phyloP scores from a whole-genome alignment of 768 basidiomycete species.

The Rhizopogon rudus region DNA sequence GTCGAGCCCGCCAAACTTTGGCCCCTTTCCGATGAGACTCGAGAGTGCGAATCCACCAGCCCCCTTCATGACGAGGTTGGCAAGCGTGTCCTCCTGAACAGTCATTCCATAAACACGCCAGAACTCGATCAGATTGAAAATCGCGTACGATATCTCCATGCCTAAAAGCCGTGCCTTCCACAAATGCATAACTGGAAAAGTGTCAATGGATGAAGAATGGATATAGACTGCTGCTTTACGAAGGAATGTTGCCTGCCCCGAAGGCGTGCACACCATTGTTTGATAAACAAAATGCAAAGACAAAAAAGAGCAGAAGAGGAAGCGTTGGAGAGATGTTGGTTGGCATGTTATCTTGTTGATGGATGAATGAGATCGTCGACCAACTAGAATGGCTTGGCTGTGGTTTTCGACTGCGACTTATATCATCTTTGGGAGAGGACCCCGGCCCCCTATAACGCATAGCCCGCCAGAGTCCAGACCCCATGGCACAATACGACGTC shows the following conservation, averaged over 20 bases:
- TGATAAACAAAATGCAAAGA: constrained; percentile 54
- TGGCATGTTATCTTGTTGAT: constrained; percentile 5
- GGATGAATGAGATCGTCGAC: background rate
- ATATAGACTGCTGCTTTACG: constrained; percentile 30
- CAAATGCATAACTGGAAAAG: constrained; percentile 62
- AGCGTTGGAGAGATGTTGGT: constrained; percentile 24
- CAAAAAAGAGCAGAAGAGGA: constrained; percentile 41
- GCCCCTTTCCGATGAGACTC: constrained; percentile 48
- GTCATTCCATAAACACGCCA: constrained; percentile 8
- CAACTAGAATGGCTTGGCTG: background rate
- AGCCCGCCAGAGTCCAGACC: too few species aligned
- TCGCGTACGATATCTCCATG: constrained; percentile 82
- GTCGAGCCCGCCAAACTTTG: constrained; percentile 77
- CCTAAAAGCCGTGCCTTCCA: constrained; percentile 81
- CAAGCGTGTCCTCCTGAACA: constrained; percentile 62
- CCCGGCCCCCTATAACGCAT: background rate
- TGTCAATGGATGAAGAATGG: background rate
- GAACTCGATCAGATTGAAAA: constrained; percentile 6
- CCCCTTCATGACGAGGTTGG: constrained; percentile 53
- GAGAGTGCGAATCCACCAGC: constrained; percentile 57
- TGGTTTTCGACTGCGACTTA: background rate
- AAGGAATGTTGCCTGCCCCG: constrained; percentile 85
- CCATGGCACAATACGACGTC: too few species aligned
- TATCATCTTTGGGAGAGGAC: background rate
- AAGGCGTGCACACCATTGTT: constrained; percentile 63